Evolutionary conservation across 148 eudicot species (phyloP), one percentile per base, ranked within the genome.

Genomic region (Spergularia bocconei): DNA sequence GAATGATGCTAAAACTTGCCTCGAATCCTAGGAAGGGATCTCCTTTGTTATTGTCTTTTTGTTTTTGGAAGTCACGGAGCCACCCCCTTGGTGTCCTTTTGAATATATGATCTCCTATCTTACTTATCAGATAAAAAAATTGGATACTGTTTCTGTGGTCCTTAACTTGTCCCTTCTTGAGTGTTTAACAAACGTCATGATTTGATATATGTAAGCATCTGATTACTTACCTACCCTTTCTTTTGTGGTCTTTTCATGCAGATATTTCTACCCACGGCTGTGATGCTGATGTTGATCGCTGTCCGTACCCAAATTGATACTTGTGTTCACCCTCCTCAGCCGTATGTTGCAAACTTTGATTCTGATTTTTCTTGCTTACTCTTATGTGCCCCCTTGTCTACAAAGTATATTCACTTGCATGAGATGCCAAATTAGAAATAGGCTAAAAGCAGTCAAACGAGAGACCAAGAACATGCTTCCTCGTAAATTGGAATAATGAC

Each of bases 231-330:
- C 41, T 63, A n/a, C 47, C 38, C 53, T 56, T 15, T n/a, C 47
- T 60, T 63, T 70, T 58, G 11, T 23, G 23, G 21, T 29, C 65
- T 70, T 79, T 41, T 58, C 17, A 7, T 77, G 85, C 87, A 95
- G 99, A 85, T 95, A 82, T 84, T 95, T 76, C 92, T 95, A 74
- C 99, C 99, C 2, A 86, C 96, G 54, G 74, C 86, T 71, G 93
- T 95, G 78, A 89, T 95, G 99, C 84, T 95, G 89, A 86, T 95
- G 97, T 82, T 95, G 83, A 91, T 95, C 51, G 99, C 92, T 82
- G 87, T 95, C 69, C 85, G 97, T 69, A 89, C 90, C 47, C 91
- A 78, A 85, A 93, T 88, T 86, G 97, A 95, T 79, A 90, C 93
- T 19, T 88, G 75, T 59, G 75, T 89, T 68, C 99, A 95, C 81